These are phyloP conservation scores for Blastobotrys robertii DNA, from an alignment of 805 yeast species.

Conservation along the genomic window DNA sequence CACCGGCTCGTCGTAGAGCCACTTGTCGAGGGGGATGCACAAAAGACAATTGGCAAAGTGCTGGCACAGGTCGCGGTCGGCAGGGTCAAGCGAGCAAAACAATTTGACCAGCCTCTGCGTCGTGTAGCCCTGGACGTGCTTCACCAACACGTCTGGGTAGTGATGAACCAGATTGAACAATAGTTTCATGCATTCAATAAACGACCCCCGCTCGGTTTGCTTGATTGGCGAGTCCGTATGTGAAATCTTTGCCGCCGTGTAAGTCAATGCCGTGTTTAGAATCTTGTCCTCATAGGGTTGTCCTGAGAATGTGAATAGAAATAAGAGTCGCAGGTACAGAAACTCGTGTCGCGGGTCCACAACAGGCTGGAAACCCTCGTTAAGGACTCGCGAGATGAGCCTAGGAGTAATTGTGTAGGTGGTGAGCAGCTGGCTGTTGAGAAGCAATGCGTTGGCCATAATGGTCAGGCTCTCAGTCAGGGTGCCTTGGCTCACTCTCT, in stretches of 20 bases:
- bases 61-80: conserved; percentile 4
- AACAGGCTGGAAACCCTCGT: conserved; percentile 2
- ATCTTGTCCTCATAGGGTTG: conserved; percentile 2
- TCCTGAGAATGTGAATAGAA: conserved; percentile 10
- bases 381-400: conserved; percentile 3
- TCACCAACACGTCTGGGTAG: conserved; percentile 7
- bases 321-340: conserved; percentile 9
- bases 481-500: background rate
- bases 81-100: conserved; percentile 1
- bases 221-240: background rate
- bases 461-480: conserved; percentile 6
- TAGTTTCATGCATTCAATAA: conserved; percentile 12
- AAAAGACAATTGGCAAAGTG: conserved; percentile 10
- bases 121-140: conserved; percentile 5
- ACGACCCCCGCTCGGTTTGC: conserved; percentile 3
- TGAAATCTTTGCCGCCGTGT: conserved; percentile 1
- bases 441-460: conserved; percentile 10
- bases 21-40: conserved; percentile 6
- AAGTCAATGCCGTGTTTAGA: conserved; percentile 4
- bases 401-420: conserved; percentile 1
- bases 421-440: conserved; percentile 6
- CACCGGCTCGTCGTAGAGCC: conserved; percentile 5
- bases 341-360: conserved; percentile 2
- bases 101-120: conserved; percentile 5
- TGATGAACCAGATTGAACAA: conserved; percentile 11